Percentiles rank a stretch among this genome's conserved stretches.
Conservation (phyloP, 2,329 filamentous ascomycete species). For the Xylariaceae sp. region DNA sequence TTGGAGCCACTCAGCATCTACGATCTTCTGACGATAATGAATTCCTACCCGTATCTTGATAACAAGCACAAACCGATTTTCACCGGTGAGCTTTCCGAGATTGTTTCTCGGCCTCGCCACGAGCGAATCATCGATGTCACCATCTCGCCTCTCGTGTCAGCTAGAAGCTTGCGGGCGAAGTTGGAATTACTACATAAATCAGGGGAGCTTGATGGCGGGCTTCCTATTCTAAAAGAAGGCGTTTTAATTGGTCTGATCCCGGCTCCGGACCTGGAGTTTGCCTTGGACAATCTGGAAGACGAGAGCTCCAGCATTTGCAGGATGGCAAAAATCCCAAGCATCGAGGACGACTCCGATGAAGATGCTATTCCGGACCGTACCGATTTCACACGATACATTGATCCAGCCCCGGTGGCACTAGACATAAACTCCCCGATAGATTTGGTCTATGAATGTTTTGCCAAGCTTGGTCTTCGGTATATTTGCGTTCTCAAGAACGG, state of each 20-base stretch:
- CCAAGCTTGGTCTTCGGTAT: slow-evolving; percentile 86
- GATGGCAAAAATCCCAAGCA: slow-evolving; percentile 65
- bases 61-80: slow-evolving; percentile 92
- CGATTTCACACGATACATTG: slow-evolving; percentile 87
- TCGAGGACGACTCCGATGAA: slow-evolving; percentile 53
- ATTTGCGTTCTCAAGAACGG: slow-evolving; percentile 85
- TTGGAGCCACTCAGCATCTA: slow-evolving; percentile 94
- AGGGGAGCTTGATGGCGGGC: slow-evolving; percentile 85
- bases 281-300: slow-evolving; percentile 75
- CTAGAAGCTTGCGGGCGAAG: slow-evolving; percentile 70
- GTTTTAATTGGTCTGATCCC: slow-evolving; percentile 87
- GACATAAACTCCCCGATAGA: slow-evolving; percentile 91
- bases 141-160: slow-evolving; percentile 71
- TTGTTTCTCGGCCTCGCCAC: slow-evolving; percentile 68
- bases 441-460: slow-evolving; percentile 92
- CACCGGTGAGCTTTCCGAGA: slow-evolving; percentile 80
- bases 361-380: slow-evolving; percentile 58
- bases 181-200: slow-evolving; percentile 75
- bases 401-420: slow-evolving; percentile 81
- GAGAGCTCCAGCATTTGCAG: slow-evolving; percentile 71
- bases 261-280: slow-evolving; percentile 88
- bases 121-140: slow-evolving; percentile 87
- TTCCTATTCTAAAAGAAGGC: slow-evolving; percentile 76
- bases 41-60: slow-evolving; percentile 94
- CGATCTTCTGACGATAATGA: slow-evolving; percentile 92